These are phyloP conservation scores for Syzygium oleosum DNA, from an alignment of 345 rosid species.

Conservation along the genomic window DNA sequence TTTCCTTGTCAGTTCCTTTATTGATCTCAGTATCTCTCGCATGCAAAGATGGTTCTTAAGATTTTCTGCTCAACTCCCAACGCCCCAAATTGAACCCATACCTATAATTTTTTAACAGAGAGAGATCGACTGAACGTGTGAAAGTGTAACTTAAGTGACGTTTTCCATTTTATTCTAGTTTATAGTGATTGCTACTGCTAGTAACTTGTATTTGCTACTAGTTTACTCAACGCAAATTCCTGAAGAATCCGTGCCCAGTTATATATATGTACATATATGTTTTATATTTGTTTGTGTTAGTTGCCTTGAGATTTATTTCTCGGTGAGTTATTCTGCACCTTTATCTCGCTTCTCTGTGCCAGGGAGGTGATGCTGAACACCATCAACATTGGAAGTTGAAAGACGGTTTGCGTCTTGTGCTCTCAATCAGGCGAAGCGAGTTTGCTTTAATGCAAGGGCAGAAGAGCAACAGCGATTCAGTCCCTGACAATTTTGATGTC, in stretches of 20 bases:
- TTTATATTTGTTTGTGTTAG: background rate
- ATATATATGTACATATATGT: background rate
- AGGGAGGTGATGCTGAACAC: background rate
- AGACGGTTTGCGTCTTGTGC: slow-evolving; percentile 3
- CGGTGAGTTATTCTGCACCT: background rate
- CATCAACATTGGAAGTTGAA: slow-evolving; percentile 1
- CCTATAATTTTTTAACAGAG: background rate
- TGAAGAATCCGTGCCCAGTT: background rate
- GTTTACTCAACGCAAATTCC: background rate
- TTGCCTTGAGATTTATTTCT: background rate
- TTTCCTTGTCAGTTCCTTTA: background rate
- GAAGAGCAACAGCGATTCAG: slow-evolving; percentile 31
- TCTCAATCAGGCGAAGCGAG: slow-evolving; percentile 11
- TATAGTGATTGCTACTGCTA: background rate
- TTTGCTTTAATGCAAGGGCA: slow-evolving; percentile 60
- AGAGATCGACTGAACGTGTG: background rate
- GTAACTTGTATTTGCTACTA: background rate
- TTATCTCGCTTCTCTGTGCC: background rate
- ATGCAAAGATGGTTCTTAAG: background rate
- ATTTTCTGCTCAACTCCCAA: background rate
- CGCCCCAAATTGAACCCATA: background rate
- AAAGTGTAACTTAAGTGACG: background rate
- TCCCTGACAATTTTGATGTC: slow-evolving; percentile 40
- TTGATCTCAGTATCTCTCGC: background rate
- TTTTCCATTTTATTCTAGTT: background rate